Conservation (phyloP, 2,329 filamentous ascomycete genomes). For the Aureobasidium musti region DNA sequence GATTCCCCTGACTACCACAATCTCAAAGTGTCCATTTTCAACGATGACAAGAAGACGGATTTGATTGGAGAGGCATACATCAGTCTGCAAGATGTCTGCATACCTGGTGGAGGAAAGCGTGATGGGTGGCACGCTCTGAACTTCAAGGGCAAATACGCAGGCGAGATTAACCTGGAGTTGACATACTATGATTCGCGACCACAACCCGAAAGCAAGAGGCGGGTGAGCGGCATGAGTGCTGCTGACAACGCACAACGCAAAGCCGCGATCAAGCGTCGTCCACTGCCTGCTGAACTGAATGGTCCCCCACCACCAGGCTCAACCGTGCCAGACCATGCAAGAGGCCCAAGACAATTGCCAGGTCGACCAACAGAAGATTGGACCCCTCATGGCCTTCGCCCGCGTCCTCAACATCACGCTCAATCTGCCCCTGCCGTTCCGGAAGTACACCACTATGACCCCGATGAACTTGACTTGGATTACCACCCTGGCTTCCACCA, state of each 20-base stretch:
- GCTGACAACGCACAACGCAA: conserved; percentile 52
- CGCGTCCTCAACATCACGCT: conserved; percentile 8
- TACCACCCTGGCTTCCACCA: conserved; percentile 30
- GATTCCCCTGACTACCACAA: conserved; percentile 96
- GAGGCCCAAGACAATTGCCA: conserved; percentile 14
- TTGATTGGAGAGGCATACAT: conserved; percentile 94
- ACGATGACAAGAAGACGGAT: conserved; percentile 97
- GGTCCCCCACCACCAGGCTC: conserved; percentile 1
- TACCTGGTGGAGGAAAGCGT: conserved; percentile 85
- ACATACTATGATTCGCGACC: conserved; percentile 92
- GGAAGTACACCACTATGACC: conserved; percentile 4
- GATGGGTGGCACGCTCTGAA: conserved; percentile 88
- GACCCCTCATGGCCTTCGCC: conserved; percentile 24
- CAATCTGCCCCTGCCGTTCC: conserved; percentile 20
- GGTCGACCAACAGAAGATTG: conserved; percentile 23
- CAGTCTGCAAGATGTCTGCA: conserved; percentile 75
- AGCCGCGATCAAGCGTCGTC: conserved; percentile 75
- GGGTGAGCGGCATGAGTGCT: conserved; percentile 35
- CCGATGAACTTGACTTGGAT: conserved; percentile 23
- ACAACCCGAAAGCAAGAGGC: conserved; percentile 66
- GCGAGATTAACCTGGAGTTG: conserved; percentile 90
- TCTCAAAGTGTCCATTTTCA: conserved; percentile 94
- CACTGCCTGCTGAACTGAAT: conserved; percentile 62
- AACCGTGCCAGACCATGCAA: conserved; percentile 23
- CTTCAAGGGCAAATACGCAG: conserved; percentile 92